Conservation (phyloP, 257 asterid species). For the Perilla frutescens region DNA sequence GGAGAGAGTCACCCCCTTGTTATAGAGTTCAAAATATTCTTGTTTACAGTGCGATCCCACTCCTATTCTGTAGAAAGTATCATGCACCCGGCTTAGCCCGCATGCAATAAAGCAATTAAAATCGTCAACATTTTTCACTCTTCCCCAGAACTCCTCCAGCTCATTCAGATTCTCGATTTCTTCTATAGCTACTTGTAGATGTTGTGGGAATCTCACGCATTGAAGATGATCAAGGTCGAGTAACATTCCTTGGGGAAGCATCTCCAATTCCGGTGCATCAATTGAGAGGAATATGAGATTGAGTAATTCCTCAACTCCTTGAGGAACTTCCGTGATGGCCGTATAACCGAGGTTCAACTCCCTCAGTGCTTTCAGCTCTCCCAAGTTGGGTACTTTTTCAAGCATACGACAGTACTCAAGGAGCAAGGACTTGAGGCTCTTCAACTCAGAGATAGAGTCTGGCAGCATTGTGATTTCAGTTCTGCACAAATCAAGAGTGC, state of each 20-base stretch:
- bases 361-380: no score
- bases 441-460: no score
- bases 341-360: conserved; percentile 16
- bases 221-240: background rate
- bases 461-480: no score
- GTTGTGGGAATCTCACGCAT: background rate
- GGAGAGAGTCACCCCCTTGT: background rate
- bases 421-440: no score
- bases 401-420: no score
- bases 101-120: background rate
- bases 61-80: background rate
- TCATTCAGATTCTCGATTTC: background rate
- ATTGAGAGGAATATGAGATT: background rate
- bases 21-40: no score
- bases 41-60: background rate
- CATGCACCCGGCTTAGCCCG: background rate
- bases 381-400: no score
- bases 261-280: background rate
- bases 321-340: background rate
- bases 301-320: background rate
- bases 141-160: conserved; percentile 9
- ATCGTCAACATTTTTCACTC: background rate
- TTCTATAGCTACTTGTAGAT: background rate
- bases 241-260: background rate
- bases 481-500: no score